Percentiles rank a stretch among this genome's conserved stretches.
phyloP scores from a whole-genome alignment of 2,329 filamentous ascomycete species.

The Lasiodiplodia theobromae region DNA sequence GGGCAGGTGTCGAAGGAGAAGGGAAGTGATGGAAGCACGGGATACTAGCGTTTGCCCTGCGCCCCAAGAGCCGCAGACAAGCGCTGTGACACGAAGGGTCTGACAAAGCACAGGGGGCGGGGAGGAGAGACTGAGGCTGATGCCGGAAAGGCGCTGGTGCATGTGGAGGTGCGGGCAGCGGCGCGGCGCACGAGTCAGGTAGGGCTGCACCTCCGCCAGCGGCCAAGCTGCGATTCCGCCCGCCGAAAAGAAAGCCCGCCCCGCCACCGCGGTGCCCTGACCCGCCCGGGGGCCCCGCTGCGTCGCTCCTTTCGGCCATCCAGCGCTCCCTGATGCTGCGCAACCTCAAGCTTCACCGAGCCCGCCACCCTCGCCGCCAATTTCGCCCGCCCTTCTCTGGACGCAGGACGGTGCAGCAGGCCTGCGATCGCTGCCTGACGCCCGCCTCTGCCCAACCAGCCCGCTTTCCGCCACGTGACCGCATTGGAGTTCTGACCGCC shows the following conservation, averaged over 20 bases:
- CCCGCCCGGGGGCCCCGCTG: slow-evolving; percentile 6
- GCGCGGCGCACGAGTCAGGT: slow-evolving; percentile 7
- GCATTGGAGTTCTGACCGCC: slow-evolving; percentile 28
- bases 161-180: not conserved
- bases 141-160: not conserved
- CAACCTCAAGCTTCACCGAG: slow-evolving; percentile 14
- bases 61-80: not conserved
- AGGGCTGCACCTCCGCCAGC: not conserved
- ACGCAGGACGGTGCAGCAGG: not conserved
- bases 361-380: not conserved
- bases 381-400: not conserved
- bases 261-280: not conserved
- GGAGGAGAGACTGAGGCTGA: slow-evolving; percentile 7
- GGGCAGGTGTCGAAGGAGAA: not conserved
- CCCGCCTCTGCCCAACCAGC: not conserved
- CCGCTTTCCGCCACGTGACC: slow-evolving; percentile 30
- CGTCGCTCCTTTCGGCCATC: slow-evolving; percentile 24
- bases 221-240: not conserved
- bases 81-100: slow-evolving; percentile 15
- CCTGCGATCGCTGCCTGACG: not conserved
- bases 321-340: slow-evolving; percentile 25
- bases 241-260: slow-evolving; percentile 11
- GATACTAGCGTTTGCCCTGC: not conserved
- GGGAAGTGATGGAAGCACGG: not conserved
- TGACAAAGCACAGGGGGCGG: slow-evolving; percentile 5